These are phyloP conservation scores for Chaetoscypha palmicola DNA, from an alignment of 2,329 filamentous ascomycete genomes.

Conservation along the genomic window DNA sequence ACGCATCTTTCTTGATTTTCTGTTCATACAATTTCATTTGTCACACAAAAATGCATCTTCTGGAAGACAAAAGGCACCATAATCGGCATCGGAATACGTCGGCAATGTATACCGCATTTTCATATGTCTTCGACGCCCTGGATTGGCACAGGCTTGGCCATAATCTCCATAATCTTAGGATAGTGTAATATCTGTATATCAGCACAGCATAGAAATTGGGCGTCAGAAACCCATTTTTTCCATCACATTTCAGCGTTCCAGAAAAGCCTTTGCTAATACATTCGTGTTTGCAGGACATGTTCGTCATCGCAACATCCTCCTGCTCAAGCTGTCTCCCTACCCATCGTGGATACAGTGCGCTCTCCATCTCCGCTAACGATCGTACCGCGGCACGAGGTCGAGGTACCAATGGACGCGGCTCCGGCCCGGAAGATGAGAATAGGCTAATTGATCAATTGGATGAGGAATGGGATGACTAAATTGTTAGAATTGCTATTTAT, in stretches of 20 bases:
- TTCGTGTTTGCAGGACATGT: conserved; percentile 47
- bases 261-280: conserved; percentile 7
- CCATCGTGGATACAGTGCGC: conserved; percentile 59
- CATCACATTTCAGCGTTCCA: not conserved
- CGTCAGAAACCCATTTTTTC: conserved; percentile 7
- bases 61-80: not conserved
- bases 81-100: not conserved
- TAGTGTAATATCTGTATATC: conserved; percentile 9
- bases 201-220: conserved; percentile 18
- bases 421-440: conserved; percentile 72
- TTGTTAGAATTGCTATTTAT: not conserved
- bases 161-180: no score
- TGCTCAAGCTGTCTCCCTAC: conserved; percentile 60
- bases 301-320: conserved; percentile 61
- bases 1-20: conserved; percentile 21
- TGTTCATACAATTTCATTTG: conserved; percentile 2
- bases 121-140: not conserved
- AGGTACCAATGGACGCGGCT: conserved; percentile 11
- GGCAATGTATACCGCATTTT: not conserved
- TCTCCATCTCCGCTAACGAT: conserved; percentile 48
- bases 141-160: not conserved
- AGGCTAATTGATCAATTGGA: conserved; percentile 91
- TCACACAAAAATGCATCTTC: conserved; percentile 2
- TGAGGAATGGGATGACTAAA: conserved; percentile 87
- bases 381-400: conserved; percentile 34